These are phyloP conservation scores for Capsicum baccatum DNA, from an alignment of 257 asterid genomes.

Conservation along the genomic window DNA sequence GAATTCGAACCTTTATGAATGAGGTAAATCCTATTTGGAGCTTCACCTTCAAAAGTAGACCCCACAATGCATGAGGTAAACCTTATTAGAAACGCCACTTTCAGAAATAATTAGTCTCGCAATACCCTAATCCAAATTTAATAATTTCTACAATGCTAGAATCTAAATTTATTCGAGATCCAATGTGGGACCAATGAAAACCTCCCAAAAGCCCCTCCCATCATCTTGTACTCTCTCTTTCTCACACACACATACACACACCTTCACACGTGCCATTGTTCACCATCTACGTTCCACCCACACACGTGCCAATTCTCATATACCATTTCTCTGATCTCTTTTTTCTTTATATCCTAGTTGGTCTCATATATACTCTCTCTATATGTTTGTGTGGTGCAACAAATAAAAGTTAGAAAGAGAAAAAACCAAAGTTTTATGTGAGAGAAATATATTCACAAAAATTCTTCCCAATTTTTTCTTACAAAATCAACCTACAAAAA, in stretches of 20 bases:
- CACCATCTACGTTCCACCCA: slow-evolving; percentile 25
- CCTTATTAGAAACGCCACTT: too few relatives aligned
- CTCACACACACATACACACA: background rate
- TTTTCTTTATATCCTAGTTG: slow-evolving; percentile 33
- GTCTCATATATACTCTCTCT: slow-evolving; percentile 35
- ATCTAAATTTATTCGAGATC: too few relatives aligned
- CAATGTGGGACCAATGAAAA: too few relatives aligned
- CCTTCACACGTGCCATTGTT: slow-evolving; percentile 25
- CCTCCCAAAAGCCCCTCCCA: background rate
- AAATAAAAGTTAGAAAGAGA: slow-evolving; percentile 80
- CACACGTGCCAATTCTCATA: slow-evolving; percentile 39
- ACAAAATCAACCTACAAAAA: background rate
- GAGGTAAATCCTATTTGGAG: too few relatives aligned
- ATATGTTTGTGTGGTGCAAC: slow-evolving; percentile 73
- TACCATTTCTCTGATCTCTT: slow-evolving; percentile 23
- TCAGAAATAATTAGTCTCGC: too few relatives aligned
- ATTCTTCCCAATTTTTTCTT: background rate
- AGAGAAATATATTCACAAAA: background rate
- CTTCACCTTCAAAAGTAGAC: too few relatives aligned
- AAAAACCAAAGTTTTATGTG: slow-evolving; percentile 31
- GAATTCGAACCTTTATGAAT: too few relatives aligned
- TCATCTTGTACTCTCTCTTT: slow-evolving; percentile 23
- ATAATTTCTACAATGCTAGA: too few relatives aligned
- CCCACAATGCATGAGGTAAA: too few relatives aligned
- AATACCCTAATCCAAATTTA: too few relatives aligned